Base-by-base conservation (phyloP, 1,139 yeast genomes). In the Yamadazyma aaseri region DNA sequence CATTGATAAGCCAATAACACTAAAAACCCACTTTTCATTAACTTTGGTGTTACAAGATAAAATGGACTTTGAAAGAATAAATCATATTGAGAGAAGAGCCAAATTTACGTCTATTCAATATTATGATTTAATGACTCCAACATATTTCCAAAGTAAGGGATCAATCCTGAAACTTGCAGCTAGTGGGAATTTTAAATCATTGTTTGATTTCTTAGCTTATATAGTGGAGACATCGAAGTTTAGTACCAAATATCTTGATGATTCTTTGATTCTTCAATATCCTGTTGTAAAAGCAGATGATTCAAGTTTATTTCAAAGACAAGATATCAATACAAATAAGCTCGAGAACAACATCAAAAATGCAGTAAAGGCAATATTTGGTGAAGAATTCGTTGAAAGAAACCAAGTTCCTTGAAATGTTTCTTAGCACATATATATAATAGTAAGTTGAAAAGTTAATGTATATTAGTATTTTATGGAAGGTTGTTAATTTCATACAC, bases 1-100 rank as follows among this genome's bases (percentile, higher is more conserved):
- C 18, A 32, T 45, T 16, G 36, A 36, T 13, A 56, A 53, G 26
- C 25, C 38, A 8, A 51, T 49, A 34, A 63, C 66, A 0, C 53
- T 68, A 28, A 65, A 65, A 34, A 62, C 71, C 1, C 55, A 53
- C 36, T 65, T 59, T 37, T 41, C 42, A 12, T 24, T 53, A 6
- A 41, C 33, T n/a, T 22, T 44, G 12, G 26, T 45, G 14, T 15
- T 44, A 4, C 35, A 26, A 22, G 48, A 46, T 25, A 27, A 28
- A 2, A 31, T 45, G 17, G 40, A 36, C 12, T n/a, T 20, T 26
- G 44, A 40, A 16, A 31, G 46, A 27, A 23, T 26, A 4, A 20
- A 41, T 28, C 46, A 39, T 26, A 34, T 46, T 2, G 43, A 39
- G 8, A 43, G 39, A 28, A 36, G 38, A 23, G 45, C 45, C 1